phyloP scores from a whole-genome alignment of 83 land plant species.

The Isoetes engelmannii region DNA sequence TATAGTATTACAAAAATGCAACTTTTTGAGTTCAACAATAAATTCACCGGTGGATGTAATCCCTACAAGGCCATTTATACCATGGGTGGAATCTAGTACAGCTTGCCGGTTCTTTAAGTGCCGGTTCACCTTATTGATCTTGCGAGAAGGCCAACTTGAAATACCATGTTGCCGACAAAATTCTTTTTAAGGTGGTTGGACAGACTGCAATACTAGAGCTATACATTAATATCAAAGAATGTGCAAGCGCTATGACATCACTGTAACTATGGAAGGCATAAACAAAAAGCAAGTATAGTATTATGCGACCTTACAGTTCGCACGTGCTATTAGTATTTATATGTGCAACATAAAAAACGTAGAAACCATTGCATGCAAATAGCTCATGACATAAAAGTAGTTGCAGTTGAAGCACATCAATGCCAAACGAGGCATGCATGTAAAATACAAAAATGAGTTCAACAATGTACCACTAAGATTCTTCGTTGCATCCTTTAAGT shows the following conservation, averaged over 20 bases:
- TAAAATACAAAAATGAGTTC: too few relatives aligned
- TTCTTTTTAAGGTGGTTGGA: conserved; percentile 9
- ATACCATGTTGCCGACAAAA: conserved; percentile 13
- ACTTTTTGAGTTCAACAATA: too few relatives aligned
- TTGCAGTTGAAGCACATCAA: too few relatives aligned
- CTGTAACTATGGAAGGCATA: background rate
- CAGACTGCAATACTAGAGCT: background rate
- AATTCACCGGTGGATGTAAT: too few relatives aligned
- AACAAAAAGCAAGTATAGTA: background rate
- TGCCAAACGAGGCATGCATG: too few relatives aligned
- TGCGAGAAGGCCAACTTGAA: conserved; percentile 8
- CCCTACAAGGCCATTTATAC: background rate
- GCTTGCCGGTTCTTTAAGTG: conserved; percentile 3
- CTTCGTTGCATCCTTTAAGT: conserved; percentile 1
- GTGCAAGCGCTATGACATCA: too few relatives aligned
- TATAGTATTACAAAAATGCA: too few relatives aligned
- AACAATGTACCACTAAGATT: background rate
- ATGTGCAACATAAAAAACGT: background rate
- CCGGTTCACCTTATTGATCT: conserved; percentile 9
- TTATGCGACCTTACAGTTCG: background rate
- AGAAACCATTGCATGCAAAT: background rate
- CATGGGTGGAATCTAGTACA: conserved; percentile 1
- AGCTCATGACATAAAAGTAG: too few relatives aligned
- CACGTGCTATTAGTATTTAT: background rate
- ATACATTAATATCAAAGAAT: too few relatives aligned